Evolutionary conservation across 371 early-diverging fungal species (phyloP), one percentile per base, ranked within the genome.

Genomic region (Apophysomyces elegans): DNA sequence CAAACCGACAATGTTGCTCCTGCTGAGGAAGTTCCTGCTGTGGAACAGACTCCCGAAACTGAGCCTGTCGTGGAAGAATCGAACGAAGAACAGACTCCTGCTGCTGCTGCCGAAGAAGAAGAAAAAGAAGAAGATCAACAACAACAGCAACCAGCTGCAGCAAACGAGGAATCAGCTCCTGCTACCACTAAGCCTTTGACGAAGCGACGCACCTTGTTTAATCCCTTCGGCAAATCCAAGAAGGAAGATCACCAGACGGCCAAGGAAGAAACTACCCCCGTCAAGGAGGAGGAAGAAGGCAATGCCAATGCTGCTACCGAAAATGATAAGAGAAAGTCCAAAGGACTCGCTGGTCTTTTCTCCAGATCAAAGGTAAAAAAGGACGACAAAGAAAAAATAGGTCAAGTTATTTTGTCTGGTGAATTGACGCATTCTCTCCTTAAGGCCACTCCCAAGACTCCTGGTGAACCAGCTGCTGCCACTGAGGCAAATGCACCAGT

Each of bases 141-240:
- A 26, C 32, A 2, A 2, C 32, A 26, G 32, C 61, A 61, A 32
- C 18, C 50, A n/a, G 47, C 21, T 50, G 54, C 54, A 18, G 32
- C n/a, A 18, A n/a, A 18, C 21, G 54, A 50, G 4, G 54, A 50
- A 7, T 50, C 54, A 21, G 4, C 54, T 21, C 18, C 54, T 26
- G 21, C 54, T 35, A 21, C 41, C 14, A 35, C 63, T 46, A 71
- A 71, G 54, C 35, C 69, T 37, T 41, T 62, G 16, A 50, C 74
- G n/a, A 74, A 74, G 36, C 67, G 74, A 56, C 68, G 71, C 37
- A 70, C 66, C 14, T 62, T 74, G 68, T 70, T 71, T 32, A 74
- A 74, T 36, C 74, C 74, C 36, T 74, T 74, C 32, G 74, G 63
- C 14, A 74, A 74, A 37, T 36, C 68, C 41, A 67, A 71, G 66